phyloP scores from a whole-genome alignment of 208 protist species.

The Trypanosoma rangeli region DNA sequence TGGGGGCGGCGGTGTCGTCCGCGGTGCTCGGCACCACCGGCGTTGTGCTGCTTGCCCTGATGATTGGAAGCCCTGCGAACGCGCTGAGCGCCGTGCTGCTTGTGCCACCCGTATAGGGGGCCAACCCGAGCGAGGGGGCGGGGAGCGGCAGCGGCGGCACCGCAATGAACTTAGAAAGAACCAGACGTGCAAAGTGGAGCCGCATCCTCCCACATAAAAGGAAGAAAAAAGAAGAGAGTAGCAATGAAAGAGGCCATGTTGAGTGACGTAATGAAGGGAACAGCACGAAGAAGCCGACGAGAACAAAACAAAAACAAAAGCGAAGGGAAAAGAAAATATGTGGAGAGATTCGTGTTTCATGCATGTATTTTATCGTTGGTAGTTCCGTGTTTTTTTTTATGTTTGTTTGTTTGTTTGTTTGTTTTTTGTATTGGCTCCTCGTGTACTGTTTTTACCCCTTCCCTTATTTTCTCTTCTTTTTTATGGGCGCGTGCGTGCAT shows the following conservation, averaged over 20 bases:
- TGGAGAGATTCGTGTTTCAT: neutral
- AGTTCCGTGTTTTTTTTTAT: constrained; percentile 2
- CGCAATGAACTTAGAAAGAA: too few relatives aligned
- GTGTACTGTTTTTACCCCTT: constrained; percentile 12
- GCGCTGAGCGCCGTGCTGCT: constrained; percentile 43
- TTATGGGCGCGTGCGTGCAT: neutral
- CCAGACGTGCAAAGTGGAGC: too few relatives aligned
- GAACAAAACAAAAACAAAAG: constrained; percentile 8
- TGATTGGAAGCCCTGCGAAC: constrained; percentile 47
- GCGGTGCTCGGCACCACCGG: constrained; percentile 41
- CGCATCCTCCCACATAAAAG: too few relatives aligned
- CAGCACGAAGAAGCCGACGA: neutral
- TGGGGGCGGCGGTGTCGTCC: constrained; percentile 59
- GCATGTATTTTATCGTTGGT: too few relatives aligned
- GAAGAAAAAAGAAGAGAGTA: too few relatives aligned
- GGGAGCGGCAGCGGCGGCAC: too few relatives aligned
- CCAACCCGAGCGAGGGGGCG: too few relatives aligned
- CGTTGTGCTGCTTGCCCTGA: constrained; percentile 29
- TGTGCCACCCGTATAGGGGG: constrained; percentile 33
- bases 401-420: constrained; percentile 8
- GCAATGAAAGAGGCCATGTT: neutral
- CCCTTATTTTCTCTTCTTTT: neutral
- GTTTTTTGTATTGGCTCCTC: neutral
- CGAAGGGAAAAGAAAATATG: neutral
- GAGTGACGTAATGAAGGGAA: neutral